Conservation (phyloP, 345 rosid genomes). For the Viola odorata region DNA sequence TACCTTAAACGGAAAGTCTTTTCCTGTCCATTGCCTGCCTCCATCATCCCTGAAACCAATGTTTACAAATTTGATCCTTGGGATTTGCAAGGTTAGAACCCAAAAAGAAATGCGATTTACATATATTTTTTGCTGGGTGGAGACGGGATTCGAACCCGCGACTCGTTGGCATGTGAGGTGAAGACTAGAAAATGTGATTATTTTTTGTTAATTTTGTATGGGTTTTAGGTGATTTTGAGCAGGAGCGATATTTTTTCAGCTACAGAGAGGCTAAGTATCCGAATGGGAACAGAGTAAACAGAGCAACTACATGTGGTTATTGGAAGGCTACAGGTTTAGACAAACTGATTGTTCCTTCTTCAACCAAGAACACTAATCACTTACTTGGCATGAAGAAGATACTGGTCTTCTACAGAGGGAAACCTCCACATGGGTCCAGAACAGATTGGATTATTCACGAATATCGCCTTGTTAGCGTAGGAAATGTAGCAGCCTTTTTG, state of each 20-base stretch:
- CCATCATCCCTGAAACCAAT: constrained; percentile 22
- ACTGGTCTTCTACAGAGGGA: constrained; percentile 64
- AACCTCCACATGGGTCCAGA: constrained; percentile 50
- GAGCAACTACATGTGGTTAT: constrained; percentile 62
- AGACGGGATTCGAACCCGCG: no score
- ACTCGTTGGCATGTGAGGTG: no score
- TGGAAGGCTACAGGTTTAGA: constrained; percentile 85
- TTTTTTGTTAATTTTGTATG: background rate
- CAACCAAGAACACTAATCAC: constrained; percentile 11
- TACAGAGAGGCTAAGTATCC: constrained; percentile 54
- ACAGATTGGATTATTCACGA: constrained; percentile 95
- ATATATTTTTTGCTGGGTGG: no score
- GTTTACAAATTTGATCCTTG: constrained; percentile 28
- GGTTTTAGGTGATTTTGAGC: constrained; percentile 43
- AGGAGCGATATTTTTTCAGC: constrained; percentile 77
- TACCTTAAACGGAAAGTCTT: constrained; percentile 21
- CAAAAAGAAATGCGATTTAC: no score
- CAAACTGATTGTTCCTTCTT: constrained; percentile 41
- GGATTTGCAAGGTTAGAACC: constrained; percentile 23
- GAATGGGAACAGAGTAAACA: constrained; percentile 49
- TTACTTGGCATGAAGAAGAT: constrained; percentile 73
- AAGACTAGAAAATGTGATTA: background rate
- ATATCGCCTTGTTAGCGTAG: constrained; percentile 42
- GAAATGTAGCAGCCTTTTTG: background rate
- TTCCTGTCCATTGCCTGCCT: constrained; percentile 25